phyloP scores from a whole-genome alignment of 352 stramenopile species.

The Globisporangium spiculum region DNA sequence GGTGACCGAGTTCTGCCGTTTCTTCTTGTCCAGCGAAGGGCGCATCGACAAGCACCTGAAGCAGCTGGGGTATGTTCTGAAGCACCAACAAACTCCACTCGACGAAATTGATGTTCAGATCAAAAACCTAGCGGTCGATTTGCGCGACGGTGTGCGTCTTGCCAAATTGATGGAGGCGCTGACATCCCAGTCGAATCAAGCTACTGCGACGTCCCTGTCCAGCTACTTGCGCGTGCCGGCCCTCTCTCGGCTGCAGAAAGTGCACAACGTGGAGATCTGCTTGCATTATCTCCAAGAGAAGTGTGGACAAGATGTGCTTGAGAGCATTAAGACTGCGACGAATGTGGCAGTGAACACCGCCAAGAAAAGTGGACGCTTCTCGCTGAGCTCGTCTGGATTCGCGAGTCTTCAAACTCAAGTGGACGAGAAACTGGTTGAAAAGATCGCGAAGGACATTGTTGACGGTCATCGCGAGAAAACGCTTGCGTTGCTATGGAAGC shows the following conservation, averaged over 20 bases:
- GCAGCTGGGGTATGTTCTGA: constrained; percentile 83
- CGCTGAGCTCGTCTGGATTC: constrained; percentile 37
- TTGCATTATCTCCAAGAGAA: constrained; percentile 81
- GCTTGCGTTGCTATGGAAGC: constrained; percentile 93
- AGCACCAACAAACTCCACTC: constrained; percentile 89
- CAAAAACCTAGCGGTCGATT: constrained; percentile 90
- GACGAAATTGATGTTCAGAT: constrained; percentile 95
- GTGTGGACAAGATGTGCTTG: constrained; percentile 53
- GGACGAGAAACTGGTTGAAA: constrained; percentile 56
- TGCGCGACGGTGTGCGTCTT: constrained; percentile 95
- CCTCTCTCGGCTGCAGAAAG: constrained; percentile 93
- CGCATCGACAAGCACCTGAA: constrained; percentile 94
- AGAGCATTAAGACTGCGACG: constrained; percentile 43
- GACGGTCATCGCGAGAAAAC: constrained; percentile 94
- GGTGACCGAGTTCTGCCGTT: constrained; percentile 89
- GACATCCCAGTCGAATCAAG: constrained; percentile 28
- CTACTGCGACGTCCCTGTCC: constrained; percentile 44
- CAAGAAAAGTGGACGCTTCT: constrained; percentile 18
- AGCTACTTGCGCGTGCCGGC: constrained; percentile 90
- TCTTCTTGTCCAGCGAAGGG: constrained; percentile 93
- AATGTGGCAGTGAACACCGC: constrained; percentile 11
- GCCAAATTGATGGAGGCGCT: constrained; percentile 92
- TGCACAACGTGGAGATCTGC: constrained; percentile 95
- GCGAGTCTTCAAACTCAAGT: constrained; percentile 45
- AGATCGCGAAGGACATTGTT: constrained; percentile 93